Base-by-base conservation (phyloP, 768 basidiomycete genomes). In the Trametes meyenii region DNA sequence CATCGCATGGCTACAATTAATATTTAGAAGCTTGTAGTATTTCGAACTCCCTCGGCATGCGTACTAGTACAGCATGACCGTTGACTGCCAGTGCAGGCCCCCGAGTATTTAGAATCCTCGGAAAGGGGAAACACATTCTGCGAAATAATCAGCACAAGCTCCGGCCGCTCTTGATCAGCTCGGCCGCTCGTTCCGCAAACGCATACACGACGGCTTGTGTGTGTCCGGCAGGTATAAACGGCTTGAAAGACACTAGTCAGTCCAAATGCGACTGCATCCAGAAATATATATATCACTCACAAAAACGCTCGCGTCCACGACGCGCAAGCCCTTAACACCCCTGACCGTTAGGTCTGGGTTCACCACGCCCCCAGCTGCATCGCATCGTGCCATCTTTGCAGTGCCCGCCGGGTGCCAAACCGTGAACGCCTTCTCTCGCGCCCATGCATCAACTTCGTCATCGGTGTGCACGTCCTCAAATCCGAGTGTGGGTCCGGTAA, bases 281-380 rank as follows among this genome's bases (percentile, higher is more conserved):
- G 17, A 33, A 8, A 33, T 33, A 33, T 8, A 8, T 8, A 14
- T 26, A 44, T 2, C 10, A 61, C 66, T 54, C 52, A 66, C 66
- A 23, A 64, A 55, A 0, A 68, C 58, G 40, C 59, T 58, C n/a
- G 66, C 60, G 40, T 62, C 60, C 16, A 68, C 69, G 39, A 78
- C 73, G 40, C 80, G 70, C 43, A 83, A 66, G 61, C 79, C 79
- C 35, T 61, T 44, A 10, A 76, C 71, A 17, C 79, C 80, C 67
- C 80, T 77, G 0, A 83, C 81, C 10, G 67, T 62, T 33, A 79
- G 61, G 45, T 75, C 70, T 33, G 75, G 73, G 63, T 79, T 77
- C 49, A 83, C 79, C 4, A 81, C 80, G 38, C 81, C 80, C 38
- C 33, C 45, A n/a, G 21, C 11, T 7, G 52, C 60, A 8, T 63